Evolutionary conservation across 78 protist species (phyloP).

Genomic region (Fonticula alba): DNA sequence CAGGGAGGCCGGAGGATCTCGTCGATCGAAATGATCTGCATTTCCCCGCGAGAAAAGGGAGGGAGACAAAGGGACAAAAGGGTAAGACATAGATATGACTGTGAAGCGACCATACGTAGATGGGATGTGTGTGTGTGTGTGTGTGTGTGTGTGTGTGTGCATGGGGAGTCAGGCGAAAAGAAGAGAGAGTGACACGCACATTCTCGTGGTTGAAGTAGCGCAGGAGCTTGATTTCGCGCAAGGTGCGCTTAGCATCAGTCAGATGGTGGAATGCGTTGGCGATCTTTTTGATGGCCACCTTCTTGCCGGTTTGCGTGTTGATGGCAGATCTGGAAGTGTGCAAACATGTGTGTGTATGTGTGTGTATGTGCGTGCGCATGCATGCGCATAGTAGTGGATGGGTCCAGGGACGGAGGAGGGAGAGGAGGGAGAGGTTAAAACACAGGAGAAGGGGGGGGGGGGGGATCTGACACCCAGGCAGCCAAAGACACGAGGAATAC

Average conservation of each 20-base stretch:
- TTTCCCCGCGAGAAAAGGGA: background rate
- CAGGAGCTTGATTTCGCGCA: constrained; percentile 83
- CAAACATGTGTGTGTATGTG: too few species aligned
- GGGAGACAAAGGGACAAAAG: background rate
- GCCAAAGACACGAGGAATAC: too few species aligned
- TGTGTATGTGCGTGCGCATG: too few species aligned
- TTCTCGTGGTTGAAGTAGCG: constrained; percentile 56
- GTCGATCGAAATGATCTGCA: constrained; percentile 12
- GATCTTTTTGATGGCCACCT: constrained; percentile 86
- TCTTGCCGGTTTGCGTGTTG: too few species aligned
- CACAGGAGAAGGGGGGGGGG: too few species aligned
- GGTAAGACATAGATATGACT: background rate
- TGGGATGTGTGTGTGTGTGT: background rate
- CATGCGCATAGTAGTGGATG: too few species aligned
- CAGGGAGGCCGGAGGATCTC: constrained; percentile 1
- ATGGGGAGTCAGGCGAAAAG: background rate
- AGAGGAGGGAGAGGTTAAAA: too few species aligned
- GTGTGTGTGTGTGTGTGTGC: background rate
- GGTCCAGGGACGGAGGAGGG: too few species aligned
- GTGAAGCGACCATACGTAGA: too few species aligned
- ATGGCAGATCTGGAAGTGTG: too few species aligned
- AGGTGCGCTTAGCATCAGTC: constrained; percentile 71
- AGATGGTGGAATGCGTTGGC: constrained; percentile 62
- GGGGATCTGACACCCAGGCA: too few species aligned
- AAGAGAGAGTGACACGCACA: background rate